Conservation (phyloP, 1,284 basidiomycete species). For the Ceratobasidium papillatum region DNA sequence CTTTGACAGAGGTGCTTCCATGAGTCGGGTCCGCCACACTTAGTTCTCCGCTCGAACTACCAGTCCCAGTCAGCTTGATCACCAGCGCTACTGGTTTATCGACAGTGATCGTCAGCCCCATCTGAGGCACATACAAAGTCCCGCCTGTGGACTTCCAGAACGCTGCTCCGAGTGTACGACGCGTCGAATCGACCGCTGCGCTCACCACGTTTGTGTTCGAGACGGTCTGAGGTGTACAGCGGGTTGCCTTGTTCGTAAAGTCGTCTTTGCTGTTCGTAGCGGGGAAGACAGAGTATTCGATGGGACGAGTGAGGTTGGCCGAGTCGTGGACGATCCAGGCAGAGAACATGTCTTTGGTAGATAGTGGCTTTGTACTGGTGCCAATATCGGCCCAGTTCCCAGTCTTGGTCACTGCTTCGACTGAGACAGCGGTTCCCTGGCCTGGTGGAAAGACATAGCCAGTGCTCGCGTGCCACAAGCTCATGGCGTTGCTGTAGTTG, state of each 20-base stretch:
- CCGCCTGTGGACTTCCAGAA: slow-evolving; percentile 32
- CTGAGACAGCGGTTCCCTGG: slow-evolving; percentile 3
- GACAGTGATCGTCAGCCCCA: slow-evolving; percentile 19
- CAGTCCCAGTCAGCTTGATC: not conserved
- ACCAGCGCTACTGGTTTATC: slow-evolving; percentile 6
- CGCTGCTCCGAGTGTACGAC: slow-evolving; percentile 16
- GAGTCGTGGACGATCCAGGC: slow-evolving; percentile 64
- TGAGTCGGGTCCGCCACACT: slow-evolving; percentile 31
- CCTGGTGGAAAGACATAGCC: slow-evolving; percentile 59
- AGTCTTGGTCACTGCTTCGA: slow-evolving; percentile 57
- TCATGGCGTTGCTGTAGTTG: slow-evolving; percentile 51
- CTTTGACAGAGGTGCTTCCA: not conserved
- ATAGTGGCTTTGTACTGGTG: slow-evolving; percentile 62
- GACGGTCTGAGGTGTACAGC: slow-evolving; percentile 8
- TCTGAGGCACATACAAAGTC: not conserved
- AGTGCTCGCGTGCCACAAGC: slow-evolving; percentile 66
- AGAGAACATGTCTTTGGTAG: slow-evolving; percentile 66
- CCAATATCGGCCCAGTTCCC: slow-evolving; percentile 71
- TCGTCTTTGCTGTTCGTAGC: slow-evolving; percentile 44
- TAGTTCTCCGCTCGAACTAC: not conserved
- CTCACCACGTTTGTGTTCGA: slow-evolving; percentile 20
- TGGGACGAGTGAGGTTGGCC: slow-evolving; percentile 47
- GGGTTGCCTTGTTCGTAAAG: slow-evolving; percentile 17
- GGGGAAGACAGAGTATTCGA: slow-evolving; percentile 66
- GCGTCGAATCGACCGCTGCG: slow-evolving; percentile 21